Evolutionary conservation across 1,284 basidiomycete species (phyloP), one percentile per base, ranked within the genome.

Genomic region (Pulchroboletus neoregius): DNA sequence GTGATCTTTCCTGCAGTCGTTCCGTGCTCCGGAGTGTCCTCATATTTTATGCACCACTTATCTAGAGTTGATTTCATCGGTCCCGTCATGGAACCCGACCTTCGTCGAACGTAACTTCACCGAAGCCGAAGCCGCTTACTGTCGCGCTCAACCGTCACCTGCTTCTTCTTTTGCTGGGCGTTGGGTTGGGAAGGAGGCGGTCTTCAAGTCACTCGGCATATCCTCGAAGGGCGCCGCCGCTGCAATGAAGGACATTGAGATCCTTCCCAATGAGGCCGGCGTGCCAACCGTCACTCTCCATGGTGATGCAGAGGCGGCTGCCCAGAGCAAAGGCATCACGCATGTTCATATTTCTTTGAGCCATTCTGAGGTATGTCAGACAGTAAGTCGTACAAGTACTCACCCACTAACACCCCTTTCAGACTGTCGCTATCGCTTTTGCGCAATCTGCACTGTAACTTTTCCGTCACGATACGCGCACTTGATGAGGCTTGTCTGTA

Each of bases 151-250:
- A 61, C 85, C 96, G 0, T 89, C 91, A 50, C 84, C 91, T 15
- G 70, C 79, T 1, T 88, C 95, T 4, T 97, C 94, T 8, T 94
- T 96, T 65, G 94, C 94, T 31, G 94, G 91, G 43, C 88, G 94
- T 54, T 99, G 96, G 94, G 91, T 84, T 39, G 94, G 93, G 40
- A 99, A 98, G 70, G 96, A 99, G 69, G 95, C 94, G 10, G 89
- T 94, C 43, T 97, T 99, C 84, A 99, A 99, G 74, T 90, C 93
- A n/a, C 79, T 99, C 12, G 89, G 91, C 27, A 87, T 94, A 33
- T 73, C 84, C 16, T 94, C 91, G 5, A 90, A 94, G 69, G 96
- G 96, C 34, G 92, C 94, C 6, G 91, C 82, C 12, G 93, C 95
- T 13, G 76, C 88, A 22, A 87, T 99, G 87, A 92, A 90, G 70